Evolutionary conservation across 2,329 filamentous ascomycete species (phyloP), one percentile per base, ranked within the genome.

Genomic region (Mycosphaerella arachidis): DNA sequence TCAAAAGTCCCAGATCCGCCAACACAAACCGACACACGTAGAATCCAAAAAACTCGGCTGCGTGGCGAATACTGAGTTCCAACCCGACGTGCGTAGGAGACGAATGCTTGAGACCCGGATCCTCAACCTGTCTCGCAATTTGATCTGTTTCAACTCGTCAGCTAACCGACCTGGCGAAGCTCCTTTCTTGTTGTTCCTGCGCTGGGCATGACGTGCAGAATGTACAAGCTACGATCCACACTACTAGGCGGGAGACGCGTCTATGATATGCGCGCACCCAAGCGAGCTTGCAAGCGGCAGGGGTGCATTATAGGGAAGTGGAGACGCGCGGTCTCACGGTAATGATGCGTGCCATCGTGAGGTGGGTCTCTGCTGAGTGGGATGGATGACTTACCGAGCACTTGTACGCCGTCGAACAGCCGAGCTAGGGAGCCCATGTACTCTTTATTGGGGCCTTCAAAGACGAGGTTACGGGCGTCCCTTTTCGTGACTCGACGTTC

Each of bases 41-140:
- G 75, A 99, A 97, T 16, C 89, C 92, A 74, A 99, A 99, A 76
- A 99, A 99, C 76, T 99, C 94, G 35, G 93, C 91, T 7, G 93
- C 94, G 74, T 97, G 93, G 45, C 93, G 86, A 37, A 92, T 92
- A 73, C 91, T 94, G 45, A 99, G 83, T 76, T 99, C 94, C 35
- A 99, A 84, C 9, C 94, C 94, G 56, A 99, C 92, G 72, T 97
- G 92, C 8, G 94, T 97, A 70, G 91, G 92, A 68, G 92, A 93
- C 18, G 91, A 92, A 75, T 94, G 91, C 67, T 90, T 90, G 57
- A 97, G 83, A 9, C 93, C 93, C 6, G 93, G 93, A 72, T 97
- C 93, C 73, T 97, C 93, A 51, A 97, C 92, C 79, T 97, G 93
- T 66, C 93, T 89, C 56, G 92, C 91, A 74, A 97, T 93, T 85